Percentiles rank a stretch among this genome's conserved stretches.
Conservation (phyloP, 192 early-diverging fungal species). For the Backusella liffmaniae region DNA sequence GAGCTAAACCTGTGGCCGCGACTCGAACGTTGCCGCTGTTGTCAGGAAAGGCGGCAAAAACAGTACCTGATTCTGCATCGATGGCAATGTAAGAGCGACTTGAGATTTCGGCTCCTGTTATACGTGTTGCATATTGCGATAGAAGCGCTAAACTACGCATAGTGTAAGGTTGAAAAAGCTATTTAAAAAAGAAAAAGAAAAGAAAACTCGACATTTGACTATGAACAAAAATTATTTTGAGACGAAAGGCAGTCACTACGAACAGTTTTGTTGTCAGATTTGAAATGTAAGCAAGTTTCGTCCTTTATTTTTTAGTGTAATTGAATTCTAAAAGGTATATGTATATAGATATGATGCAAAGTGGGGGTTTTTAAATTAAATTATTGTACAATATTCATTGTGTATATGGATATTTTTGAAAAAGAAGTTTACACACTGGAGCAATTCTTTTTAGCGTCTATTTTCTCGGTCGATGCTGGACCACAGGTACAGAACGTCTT, state of each 20-base stretch:
- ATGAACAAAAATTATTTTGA: background rate
- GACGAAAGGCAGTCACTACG: background rate
- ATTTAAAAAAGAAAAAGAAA: background rate
- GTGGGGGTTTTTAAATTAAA: background rate
- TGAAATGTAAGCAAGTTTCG: background rate
- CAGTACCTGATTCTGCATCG: conserved; percentile 51
- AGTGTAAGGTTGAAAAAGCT: background rate
- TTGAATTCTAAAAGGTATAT: background rate
- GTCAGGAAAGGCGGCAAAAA: conserved; percentile 51
- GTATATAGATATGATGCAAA: background rate
- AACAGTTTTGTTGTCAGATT: background rate
- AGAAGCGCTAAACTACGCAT: conserved; percentile 42
- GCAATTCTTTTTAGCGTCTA: background rate
- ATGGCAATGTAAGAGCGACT: conserved; percentile 29
- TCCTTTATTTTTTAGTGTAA: background rate
- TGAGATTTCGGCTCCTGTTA: background rate
- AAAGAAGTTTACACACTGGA: background rate
- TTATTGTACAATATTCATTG: background rate
- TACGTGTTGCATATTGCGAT: conserved; percentile 12
- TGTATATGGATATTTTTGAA: background rate
- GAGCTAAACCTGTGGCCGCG: conserved; percentile 10
- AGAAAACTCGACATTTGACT: background rate
- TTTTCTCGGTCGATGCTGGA: conserved; percentile 9
- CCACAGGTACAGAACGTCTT: conserved; percentile 63
- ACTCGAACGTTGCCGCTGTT: conserved; percentile 33